These are phyloP conservation scores for Ganoderma boninense DNA, from an alignment of 1,284 basidiomycete genomes.

Conservation along the genomic window DNA sequence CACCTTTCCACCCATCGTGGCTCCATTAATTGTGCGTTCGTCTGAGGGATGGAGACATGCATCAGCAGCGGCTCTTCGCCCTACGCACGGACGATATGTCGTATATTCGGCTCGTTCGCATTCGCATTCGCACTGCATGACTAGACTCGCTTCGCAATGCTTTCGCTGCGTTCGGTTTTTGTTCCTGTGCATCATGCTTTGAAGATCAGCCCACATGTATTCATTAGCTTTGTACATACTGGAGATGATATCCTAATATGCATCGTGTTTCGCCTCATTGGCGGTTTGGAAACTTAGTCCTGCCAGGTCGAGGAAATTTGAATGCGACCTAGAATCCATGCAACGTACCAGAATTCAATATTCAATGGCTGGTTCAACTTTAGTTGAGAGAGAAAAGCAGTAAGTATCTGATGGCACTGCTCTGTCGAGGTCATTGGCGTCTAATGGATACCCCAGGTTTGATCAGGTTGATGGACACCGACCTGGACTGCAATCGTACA, in stretches of 20 bases:
- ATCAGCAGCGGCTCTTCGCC: neutral
- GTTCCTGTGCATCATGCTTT: neutral
- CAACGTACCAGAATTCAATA: no score
- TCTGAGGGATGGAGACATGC: neutral
- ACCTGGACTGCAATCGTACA: no score
- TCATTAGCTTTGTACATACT: neutral
- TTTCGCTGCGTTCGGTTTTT: neutral
- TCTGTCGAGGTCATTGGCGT: no score
- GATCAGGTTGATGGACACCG: no score
- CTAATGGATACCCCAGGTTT: no score
- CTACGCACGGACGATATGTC: neutral
- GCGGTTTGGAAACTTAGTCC: no score
- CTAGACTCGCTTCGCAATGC: neutral
- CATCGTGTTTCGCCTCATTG: neutral
- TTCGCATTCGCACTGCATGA: neutral
- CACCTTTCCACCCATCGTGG: neutral
- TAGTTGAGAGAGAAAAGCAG: no score
- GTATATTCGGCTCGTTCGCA: neutral
- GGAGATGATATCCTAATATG: slow-evolving; percentile 2
- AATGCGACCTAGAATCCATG: no score
- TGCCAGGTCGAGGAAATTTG: no score
- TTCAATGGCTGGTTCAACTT: no score
- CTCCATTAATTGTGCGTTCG: neutral
- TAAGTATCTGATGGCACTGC: no score
- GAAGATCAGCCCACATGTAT: neutral